phyloP scores from a whole-genome alignment of 208 protist genomes.

The Endotrypanum monterogeii region DNA sequence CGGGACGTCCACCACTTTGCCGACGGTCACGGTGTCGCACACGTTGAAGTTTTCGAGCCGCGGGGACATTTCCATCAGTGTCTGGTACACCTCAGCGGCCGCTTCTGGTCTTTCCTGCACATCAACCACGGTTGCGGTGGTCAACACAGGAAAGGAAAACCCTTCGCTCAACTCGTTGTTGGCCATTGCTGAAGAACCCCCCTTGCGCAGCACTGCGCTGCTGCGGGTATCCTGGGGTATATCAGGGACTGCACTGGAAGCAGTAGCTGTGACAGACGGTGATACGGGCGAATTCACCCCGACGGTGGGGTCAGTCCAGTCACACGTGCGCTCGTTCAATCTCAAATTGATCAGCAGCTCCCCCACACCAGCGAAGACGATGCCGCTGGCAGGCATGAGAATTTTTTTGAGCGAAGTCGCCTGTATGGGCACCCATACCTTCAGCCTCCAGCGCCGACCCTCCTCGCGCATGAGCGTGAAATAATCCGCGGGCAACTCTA shows the following conservation, averaged over 20 bases:
- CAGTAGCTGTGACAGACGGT: conserved; percentile 1
- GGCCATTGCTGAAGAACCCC: conserved; percentile 8
- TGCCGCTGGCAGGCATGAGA: conserved; percentile 29
- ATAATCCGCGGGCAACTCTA: conserved; percentile 57
- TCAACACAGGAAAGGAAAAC: conserved; percentile 46
- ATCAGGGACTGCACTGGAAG: not conserved
- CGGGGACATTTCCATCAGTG: conserved; percentile 46
- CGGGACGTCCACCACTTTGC: conserved; percentile 25
- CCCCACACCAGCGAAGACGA: conserved; percentile 37
- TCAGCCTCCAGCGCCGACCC: conserved; percentile 50
- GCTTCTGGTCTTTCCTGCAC: conserved; percentile 40
- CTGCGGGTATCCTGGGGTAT: conserved; percentile 13
- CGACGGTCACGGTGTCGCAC: conserved; percentile 55
- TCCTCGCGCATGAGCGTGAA: conserved; percentile 45
- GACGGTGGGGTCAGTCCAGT: conserved; percentile 13
- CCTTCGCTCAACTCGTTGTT: conserved; percentile 27
- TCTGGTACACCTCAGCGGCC: conserved; percentile 43
- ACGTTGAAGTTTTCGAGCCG: conserved; percentile 62
- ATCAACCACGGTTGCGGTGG: conserved; percentile 65
- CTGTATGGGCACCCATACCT: conserved; percentile 74
- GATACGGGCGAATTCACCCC: not conserved
- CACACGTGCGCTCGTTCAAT: conserved; percentile 37
- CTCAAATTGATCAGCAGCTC: conserved; percentile 73
- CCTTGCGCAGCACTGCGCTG: conserved; percentile 12
- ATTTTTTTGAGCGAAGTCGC: conserved; percentile 36